These are phyloP conservation scores for Earliella scabrosa DNA, from an alignment of 1,284 basidiomycete genomes.

Conservation along the genomic window DNA sequence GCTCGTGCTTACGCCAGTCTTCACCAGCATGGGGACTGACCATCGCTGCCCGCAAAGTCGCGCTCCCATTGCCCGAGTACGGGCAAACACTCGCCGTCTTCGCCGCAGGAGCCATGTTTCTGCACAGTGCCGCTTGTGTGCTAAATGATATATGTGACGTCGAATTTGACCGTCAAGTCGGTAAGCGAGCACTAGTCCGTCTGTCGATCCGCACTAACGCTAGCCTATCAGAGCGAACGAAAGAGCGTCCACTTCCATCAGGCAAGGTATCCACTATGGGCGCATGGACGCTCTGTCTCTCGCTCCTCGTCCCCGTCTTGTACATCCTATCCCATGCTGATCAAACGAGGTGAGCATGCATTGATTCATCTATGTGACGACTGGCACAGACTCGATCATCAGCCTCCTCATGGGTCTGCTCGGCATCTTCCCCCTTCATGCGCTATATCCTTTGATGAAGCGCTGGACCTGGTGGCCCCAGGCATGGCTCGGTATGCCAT, in stretches of 20 bases:
- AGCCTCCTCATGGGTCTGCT: conserved; percentile 9
- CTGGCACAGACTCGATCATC: neutral
- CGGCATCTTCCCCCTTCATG: conserved; percentile 48
- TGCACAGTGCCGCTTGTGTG: conserved; percentile 38
- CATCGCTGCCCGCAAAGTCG: conserved; percentile 29
- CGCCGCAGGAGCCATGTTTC: conserved; percentile 30
- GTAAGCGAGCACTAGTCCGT: conserved; percentile 8
- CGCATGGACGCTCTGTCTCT: conserved; percentile 44
- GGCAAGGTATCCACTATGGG: conserved; percentile 45
- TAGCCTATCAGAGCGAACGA: conserved; percentile 28
- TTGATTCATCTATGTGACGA: neutral
- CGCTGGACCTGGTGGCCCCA: conserved; percentile 74
- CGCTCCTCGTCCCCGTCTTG: conserved; percentile 42
- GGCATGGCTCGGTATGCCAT: conserved; percentile 48
- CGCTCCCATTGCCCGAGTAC: conserved; percentile 18
- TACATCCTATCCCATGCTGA: conserved; percentile 26
- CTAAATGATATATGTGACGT: conserved; percentile 46
- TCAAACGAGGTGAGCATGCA: conserved; percentile 23
- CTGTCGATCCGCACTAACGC: neutral
- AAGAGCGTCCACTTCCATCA: conserved; percentile 48
- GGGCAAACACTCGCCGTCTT: conserved; percentile 25
- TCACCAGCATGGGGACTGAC: conserved; percentile 31
- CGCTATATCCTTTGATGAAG: conserved; percentile 66
- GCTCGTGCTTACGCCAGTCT: neutral
- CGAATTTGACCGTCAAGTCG: conserved; percentile 44